Conservation (phyloP, 2,329 filamentous ascomycete genomes). For the Fusarium protoensiforme region DNA sequence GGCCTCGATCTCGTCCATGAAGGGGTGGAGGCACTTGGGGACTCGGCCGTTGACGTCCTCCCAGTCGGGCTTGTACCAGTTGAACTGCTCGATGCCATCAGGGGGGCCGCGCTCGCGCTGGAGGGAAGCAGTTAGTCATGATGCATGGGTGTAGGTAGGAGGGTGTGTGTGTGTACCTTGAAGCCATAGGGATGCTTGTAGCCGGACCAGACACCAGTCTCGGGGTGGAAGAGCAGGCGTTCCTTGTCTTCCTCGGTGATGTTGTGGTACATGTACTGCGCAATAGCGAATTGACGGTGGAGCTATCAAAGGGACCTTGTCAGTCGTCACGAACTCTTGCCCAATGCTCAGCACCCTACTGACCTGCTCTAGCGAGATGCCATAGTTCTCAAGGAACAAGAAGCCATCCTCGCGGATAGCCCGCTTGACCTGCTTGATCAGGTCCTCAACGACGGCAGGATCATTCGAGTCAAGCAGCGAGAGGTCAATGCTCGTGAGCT, state of each 20-base stretch:
- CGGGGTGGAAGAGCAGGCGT: conserved; percentile 58
- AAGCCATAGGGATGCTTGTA: conserved; percentile 61
- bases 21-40: conserved; percentile 56
- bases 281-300: conserved; percentile 61
- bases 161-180: conserved; percentile 45
- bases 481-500: conserved; percentile 56
- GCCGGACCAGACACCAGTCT: conserved; percentile 58
- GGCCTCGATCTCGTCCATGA: conserved; percentile 35
- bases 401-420: conserved; percentile 58
- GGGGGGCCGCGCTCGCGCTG: conserved; percentile 54
- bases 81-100: conserved; percentile 66
- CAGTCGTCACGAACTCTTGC: neutral
- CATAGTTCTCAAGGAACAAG: conserved; percentile 62
- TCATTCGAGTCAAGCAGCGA: conserved; percentile 56
- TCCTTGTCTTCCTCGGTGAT: conserved; percentile 62
- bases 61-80: conserved; percentile 62
- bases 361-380: conserved; percentile 56
- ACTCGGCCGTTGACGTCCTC: conserved; percentile 51
- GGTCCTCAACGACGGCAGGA: conserved; percentile 53
- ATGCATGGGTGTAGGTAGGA: no score
- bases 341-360: neutral
- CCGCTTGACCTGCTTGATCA: conserved; percentile 55
- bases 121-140: neutral
- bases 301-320: conserved; percentile 45
- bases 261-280: conserved; percentile 61